Percentiles rank a stretch among this genome's conserved stretches.
Conservation (phyloP, 1,284 basidiomycete genomes). For the Fomitopsis betulina region DNA sequence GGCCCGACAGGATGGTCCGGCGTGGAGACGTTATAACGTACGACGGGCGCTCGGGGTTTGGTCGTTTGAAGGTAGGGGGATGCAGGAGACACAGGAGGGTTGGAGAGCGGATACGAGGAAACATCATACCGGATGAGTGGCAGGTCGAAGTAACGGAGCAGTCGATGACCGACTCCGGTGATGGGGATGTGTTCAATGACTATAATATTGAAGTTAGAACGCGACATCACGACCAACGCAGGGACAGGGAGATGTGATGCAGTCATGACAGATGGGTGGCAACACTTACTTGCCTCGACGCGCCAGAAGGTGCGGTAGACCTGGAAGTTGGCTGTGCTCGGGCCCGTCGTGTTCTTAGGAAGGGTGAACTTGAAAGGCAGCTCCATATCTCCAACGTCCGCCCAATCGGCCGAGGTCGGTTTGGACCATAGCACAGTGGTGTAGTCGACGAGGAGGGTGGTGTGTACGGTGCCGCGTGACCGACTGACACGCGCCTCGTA, state of each 20-base stretch:
- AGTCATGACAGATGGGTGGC: constrained; percentile 17
- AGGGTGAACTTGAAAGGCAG: constrained; percentile 67
- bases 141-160: constrained; percentile 64
- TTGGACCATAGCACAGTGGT: constrained; percentile 65
- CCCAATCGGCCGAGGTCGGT: constrained; percentile 49
- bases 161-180: constrained; percentile 59
- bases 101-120: constrained; percentile 25
- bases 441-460: constrained; percentile 64
- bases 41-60: constrained; percentile 29
- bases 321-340: constrained; percentile 67
- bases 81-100: constrained; percentile 12
- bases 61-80: constrained; percentile 19
- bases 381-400: constrained; percentile 58
- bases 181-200: constrained; percentile 64
- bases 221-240: constrained; percentile 2
- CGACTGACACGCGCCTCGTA: constrained; percentile 70
- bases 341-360: constrained; percentile 58
- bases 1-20: constrained; percentile 36
- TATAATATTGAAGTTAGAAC: constrained; percentile 23
- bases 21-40: constrained; percentile 32
- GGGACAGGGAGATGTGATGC: constrained; percentile 8
- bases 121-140: constrained; percentile 60
- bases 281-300: constrained; percentile 68
- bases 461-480: constrained; percentile 43
- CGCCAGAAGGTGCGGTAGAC: constrained; percentile 79